phyloP scores from a whole-genome alignment of 306 rosid species.

The Acacia melanoxylon region DNA sequence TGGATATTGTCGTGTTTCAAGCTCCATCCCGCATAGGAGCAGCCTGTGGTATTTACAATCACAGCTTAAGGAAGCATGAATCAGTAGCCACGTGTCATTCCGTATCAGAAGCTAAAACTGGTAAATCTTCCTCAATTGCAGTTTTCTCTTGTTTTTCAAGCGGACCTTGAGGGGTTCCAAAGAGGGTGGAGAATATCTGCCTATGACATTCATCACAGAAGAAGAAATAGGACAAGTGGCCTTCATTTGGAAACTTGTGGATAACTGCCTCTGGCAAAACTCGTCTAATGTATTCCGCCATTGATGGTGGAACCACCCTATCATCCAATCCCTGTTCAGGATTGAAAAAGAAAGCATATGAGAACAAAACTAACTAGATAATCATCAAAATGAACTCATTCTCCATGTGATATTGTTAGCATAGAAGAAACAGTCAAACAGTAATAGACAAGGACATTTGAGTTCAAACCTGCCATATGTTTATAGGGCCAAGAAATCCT shows the following conservation, averaged over 20 bases:
- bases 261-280: slow-evolving; percentile 70
- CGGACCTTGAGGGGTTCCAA: slow-evolving; percentile 81
- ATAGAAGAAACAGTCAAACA: slow-evolving; percentile 5
- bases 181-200: slow-evolving; percentile 66
- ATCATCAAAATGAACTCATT: neutral
- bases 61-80: slow-evolving; percentile 32
- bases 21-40: slow-evolving; percentile 46
- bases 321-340: slow-evolving; percentile 85
- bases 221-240: slow-evolving; percentile 82
- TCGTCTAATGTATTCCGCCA: slow-evolving; percentile 63
- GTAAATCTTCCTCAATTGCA: slow-evolving; percentile 26
- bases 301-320: slow-evolving; percentile 71
- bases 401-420: neutral
- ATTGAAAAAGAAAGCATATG: slow-evolving; percentile 26
- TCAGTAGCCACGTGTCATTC: slow-evolving; percentile 35
- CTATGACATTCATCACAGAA: slow-evolving; percentile 86
- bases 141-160: slow-evolving; percentile 40
- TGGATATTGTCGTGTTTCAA: slow-evolving; percentile 33
- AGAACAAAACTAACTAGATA: neutral
- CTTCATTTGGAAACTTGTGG: slow-evolving; percentile 87
- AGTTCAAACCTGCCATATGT: slow-evolving; percentile 88
- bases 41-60: slow-evolving; percentile 63
- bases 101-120: slow-evolving; percentile 31
- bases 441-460: slow-evolving; percentile 13
- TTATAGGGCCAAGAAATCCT: slow-evolving; percentile 85